A percentile compares a stretch with the other conserved stretches of the same genome.
phyloP scores from a whole-genome alignment of 1,139 yeast species.

The Hemisphaericaspora lyxosophila region DNA sequence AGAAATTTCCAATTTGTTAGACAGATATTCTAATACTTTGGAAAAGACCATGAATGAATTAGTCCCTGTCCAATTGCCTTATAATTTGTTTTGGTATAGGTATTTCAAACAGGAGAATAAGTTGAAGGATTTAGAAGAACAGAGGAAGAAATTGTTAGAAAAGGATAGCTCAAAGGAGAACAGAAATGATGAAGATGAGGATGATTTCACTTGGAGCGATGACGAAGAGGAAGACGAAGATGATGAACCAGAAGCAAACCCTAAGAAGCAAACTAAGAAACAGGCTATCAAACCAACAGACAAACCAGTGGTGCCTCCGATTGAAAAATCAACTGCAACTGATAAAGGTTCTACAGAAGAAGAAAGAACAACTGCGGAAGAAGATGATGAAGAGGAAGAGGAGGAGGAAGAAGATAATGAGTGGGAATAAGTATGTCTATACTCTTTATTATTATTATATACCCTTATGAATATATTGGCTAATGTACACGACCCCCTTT shows the following conservation, averaged over 20 bases:
- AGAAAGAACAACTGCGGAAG: slow-evolving; percentile 5
- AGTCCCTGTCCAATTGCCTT: slow-evolving; percentile 65
- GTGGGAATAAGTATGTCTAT: slow-evolving; percentile 37
- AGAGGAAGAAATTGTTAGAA: slow-evolving; percentile 61
- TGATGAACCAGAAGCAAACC: slow-evolving; percentile 23
- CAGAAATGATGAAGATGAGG: slow-evolving; percentile 46
- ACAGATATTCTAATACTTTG: slow-evolving; percentile 50
- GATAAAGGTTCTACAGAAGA: slow-evolving; percentile 1
- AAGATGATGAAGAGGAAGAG: slow-evolving; percentile 12
- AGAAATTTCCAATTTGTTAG: slow-evolving; percentile 51
- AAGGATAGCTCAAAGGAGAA: slow-evolving; percentile 29
- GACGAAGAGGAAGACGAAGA: slow-evolving; percentile 55
- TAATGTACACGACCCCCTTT: background rate
- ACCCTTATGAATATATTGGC: too few relatives aligned
- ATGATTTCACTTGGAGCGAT: slow-evolving; percentile 56
- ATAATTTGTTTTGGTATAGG: slow-evolving; percentile 70
- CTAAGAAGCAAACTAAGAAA: slow-evolving; percentile 4
- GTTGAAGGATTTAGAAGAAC: slow-evolving; percentile 62
- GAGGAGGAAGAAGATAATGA: slow-evolving; percentile 50
- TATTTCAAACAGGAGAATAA: slow-evolving; percentile 60
- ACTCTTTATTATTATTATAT: background rate
- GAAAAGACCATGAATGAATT: slow-evolving; percentile 58
- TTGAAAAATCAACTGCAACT: background rate
- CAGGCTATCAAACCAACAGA: slow-evolving; percentile 2
- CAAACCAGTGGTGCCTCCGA: slow-evolving; percentile 1